phyloP scores from a whole-genome alignment of 805 yeast species.

The Spathaspora sp. region DNA sequence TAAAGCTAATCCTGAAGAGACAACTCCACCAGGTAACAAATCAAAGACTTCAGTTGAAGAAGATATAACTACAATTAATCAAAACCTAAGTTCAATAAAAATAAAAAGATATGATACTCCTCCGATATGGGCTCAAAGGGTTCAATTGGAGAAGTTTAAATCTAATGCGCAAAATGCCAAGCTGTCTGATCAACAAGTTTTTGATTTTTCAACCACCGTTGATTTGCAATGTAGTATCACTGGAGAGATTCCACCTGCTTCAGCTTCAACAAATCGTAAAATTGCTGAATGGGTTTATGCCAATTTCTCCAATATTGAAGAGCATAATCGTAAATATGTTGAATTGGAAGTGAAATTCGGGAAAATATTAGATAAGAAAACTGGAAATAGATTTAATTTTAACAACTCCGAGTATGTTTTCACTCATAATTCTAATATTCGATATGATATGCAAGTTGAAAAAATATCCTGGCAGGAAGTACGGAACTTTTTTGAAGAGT shows the following conservation, averaged over 20 bases:
- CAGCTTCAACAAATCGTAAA: conserved; percentile 62
- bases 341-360: conserved; percentile 80
- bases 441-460: conserved; percentile 65
- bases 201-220: conserved; percentile 26
- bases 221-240: conserved; percentile 56
- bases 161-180: conserved; percentile 2
- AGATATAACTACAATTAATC: conserved; percentile 24
- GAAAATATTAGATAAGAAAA: conserved; percentile 57
- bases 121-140: conserved; percentile 80
- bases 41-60: conserved; percentile 5
- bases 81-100: conserved; percentile 29
- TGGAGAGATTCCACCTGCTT: conserved; percentile 70
- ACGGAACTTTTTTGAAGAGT: conserved; percentile 49
- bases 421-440: conserved; percentile 52
- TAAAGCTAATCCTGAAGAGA: background rate
- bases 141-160: background rate
- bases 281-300: conserved; percentile 90
- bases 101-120: conserved; percentile 62
- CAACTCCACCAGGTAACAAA: conserved; percentile 6
- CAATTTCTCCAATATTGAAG: conserved; percentile 61
- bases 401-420: conserved; percentile 67
- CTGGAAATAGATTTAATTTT: conserved; percentile 58
- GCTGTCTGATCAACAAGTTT: conserved; percentile 24
- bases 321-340: conserved; percentile 48
- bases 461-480: conserved; percentile 57